Evolutionary conservation across 1,139 yeast genomes (phyloP).

Genomic region (Blastobotrys aristatus): DNA sequence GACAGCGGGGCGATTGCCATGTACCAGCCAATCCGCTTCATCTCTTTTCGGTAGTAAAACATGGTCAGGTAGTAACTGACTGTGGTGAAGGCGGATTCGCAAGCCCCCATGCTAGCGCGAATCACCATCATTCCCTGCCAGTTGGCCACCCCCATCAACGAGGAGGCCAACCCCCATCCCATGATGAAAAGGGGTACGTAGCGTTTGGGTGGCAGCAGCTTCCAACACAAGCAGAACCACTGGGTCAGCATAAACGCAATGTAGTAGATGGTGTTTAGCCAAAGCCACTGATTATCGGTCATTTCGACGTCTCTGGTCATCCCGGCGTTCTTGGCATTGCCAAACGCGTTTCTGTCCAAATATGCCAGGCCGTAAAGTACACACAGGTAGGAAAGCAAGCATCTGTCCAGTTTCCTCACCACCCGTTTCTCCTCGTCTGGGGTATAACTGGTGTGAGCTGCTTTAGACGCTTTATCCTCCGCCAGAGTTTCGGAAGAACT

Average conservation of each 20-base stretch:
- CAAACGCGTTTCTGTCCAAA: background rate
- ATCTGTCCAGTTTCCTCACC: conserved; percentile 3
- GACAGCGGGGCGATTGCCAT: conserved; percentile 5
- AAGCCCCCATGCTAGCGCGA: conserved; percentile 26
- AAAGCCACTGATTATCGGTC: background rate
- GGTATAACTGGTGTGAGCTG: background rate
- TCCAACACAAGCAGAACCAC: conserved; percentile 4
- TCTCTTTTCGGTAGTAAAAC: conserved; percentile 1
- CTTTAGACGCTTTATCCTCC: background rate
- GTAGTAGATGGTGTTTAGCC: background rate
- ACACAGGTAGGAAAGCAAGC: conserved; percentile 2
- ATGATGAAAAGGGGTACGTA: conserved; percentile 3
- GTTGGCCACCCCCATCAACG: background rate
- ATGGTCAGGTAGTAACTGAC: background rate
- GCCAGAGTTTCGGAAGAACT: too few relatives aligned
- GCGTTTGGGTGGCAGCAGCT: background rate
- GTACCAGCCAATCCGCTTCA: background rate
- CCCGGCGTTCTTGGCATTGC: conserved; percentile 4
- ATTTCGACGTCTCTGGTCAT: conserved; percentile 1
- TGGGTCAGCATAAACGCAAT: background rate
- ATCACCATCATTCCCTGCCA: conserved; percentile 26
- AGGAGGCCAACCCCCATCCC: conserved; percentile 4
- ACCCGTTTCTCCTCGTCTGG: conserved; percentile 1
- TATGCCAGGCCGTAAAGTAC: background rate
- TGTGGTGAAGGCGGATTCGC: background rate